These are phyloP conservation scores for Balansia obtecta DNA, from an alignment of 2,329 filamentous ascomycete species.

Conservation along the genomic window DNA sequence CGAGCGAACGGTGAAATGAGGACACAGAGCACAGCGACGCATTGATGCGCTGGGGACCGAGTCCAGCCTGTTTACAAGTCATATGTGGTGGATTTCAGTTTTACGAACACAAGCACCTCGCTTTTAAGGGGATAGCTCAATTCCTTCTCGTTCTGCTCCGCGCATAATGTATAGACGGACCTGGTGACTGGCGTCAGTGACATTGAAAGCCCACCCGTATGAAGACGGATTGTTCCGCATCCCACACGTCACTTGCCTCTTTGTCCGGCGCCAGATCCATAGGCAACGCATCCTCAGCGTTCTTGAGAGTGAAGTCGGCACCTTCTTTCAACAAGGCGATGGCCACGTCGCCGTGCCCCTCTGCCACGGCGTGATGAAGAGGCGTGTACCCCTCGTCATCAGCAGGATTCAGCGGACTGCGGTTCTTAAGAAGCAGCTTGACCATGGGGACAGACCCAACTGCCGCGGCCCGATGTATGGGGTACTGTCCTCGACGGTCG, in stretches of 20 bases:
- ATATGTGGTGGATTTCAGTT: background rate
- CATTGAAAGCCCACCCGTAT: constrained; percentile 2
- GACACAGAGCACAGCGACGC: background rate
- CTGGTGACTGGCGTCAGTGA: constrained; percentile 24
- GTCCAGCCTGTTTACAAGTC: background rate
- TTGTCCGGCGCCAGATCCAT: constrained; percentile 77
- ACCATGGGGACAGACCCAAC: constrained; percentile 83
- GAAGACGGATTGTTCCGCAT: background rate
- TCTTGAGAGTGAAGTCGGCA: constrained; percentile 68
- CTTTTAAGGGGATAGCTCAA: constrained; percentile 37
- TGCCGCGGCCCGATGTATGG: constrained; percentile 84
- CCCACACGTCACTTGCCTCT: constrained; percentile 53
- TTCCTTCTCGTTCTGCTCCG: constrained; percentile 72
- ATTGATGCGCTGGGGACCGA: background rate
- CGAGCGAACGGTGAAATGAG: constrained; percentile 63
- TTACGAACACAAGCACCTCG: background rate
- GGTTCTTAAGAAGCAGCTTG: constrained; percentile 61
- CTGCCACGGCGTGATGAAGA: constrained; percentile 75
- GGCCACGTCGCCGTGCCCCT: constrained; percentile 72
- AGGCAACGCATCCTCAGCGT: constrained; percentile 56
- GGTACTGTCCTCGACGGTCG: constrained; percentile 78
- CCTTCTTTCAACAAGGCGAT: constrained; percentile 73
- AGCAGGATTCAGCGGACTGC: constrained; percentile 70
- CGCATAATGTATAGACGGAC: constrained; percentile 66
- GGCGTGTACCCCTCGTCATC: constrained; percentile 78